Conservation (phyloP, 176 grass and related monocot genomes). For the Aegilops sharonensis region DNA sequence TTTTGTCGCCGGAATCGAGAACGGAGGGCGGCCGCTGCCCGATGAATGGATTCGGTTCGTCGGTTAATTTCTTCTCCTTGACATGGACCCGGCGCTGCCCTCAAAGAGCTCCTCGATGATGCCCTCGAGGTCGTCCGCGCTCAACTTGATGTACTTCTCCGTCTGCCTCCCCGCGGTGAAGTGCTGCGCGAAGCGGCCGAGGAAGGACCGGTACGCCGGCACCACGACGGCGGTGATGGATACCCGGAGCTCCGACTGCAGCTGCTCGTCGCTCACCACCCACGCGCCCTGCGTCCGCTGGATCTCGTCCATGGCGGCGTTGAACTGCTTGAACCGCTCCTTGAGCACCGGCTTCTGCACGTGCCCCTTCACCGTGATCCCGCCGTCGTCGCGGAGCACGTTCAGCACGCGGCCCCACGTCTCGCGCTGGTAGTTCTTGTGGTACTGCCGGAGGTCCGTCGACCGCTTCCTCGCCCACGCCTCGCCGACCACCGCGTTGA, state of each 20-base stretch:
- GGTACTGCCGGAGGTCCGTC: constrained; percentile 73
- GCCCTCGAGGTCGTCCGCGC: constrained; percentile 71
- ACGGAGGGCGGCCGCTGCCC: neutral
- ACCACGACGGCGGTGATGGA: constrained; percentile 81
- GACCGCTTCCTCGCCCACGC: constrained; percentile 70
- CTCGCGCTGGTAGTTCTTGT: constrained; percentile 99
- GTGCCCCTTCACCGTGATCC: constrained; percentile 67
- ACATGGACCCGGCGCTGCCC: constrained; percentile 67
- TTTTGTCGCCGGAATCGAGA: constrained; percentile 7
- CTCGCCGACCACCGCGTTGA: constrained; percentile 60
- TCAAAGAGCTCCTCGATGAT: constrained; percentile 89
- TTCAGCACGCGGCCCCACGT: constrained; percentile 73
- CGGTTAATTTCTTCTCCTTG: constrained; percentile 44
- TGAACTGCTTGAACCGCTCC: constrained; percentile 93
- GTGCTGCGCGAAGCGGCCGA: constrained; percentile 58
- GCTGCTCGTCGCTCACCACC: constrained; percentile 86
- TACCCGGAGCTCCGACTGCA: constrained; percentile 91
- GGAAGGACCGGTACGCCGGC: constrained; percentile 85
- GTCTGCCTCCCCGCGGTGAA: constrained; percentile 59
- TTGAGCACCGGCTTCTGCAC: constrained; percentile 76
- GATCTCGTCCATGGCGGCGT: constrained; percentile 84
- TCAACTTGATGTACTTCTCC: constrained; percentile 88
- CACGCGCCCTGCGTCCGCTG: constrained; percentile 78
- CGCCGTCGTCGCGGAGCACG: constrained; percentile 65
- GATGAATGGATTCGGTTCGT: neutral